Conservation (phyloP, 208 protist genomes). For the Entamoeba histolytica region DNA sequence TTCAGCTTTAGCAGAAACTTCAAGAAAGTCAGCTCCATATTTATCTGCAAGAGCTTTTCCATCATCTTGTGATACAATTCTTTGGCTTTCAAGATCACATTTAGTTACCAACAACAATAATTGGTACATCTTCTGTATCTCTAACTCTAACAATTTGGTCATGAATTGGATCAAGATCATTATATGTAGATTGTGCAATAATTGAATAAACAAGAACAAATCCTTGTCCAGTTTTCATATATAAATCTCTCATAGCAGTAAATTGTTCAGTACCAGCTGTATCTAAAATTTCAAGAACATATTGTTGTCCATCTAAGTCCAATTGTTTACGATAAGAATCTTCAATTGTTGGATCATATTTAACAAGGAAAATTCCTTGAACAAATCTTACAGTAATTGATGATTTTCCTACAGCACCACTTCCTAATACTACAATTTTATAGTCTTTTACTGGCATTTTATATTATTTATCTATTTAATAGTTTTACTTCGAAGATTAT, state of each 20-base stretch:
- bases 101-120: constrained; percentile 44
- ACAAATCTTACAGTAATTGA: not conserved
- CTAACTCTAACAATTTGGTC: constrained; percentile 42
- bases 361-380: not conserved
- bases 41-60: constrained; percentile 21
- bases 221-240: constrained; percentile 38
- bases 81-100: constrained; percentile 28
- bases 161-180: constrained; percentile 41
- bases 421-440: not conserved
- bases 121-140: constrained; percentile 21
- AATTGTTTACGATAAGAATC: constrained; percentile 50
- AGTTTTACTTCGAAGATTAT: no score
- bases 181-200: constrained; percentile 38
- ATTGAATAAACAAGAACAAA: constrained; percentile 52
- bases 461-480: not conserved
- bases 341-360: constrained; percentile 54
- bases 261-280: constrained; percentile 47
- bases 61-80: constrained; percentile 9
- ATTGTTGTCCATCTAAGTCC: constrained; percentile 38
- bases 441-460: not conserved
- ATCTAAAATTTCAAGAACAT: constrained; percentile 54
- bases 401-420: not conserved
- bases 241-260: constrained; percentile 47
- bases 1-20: constrained; percentile 28
- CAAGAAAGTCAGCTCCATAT: constrained; percentile 28